Percentiles rank a stretch among this genome's conserved stretches.
phyloP scores from a whole-genome alignment of 192 early-diverging fungal genomes.

The Phycomyces blakesleeanus region DNA sequence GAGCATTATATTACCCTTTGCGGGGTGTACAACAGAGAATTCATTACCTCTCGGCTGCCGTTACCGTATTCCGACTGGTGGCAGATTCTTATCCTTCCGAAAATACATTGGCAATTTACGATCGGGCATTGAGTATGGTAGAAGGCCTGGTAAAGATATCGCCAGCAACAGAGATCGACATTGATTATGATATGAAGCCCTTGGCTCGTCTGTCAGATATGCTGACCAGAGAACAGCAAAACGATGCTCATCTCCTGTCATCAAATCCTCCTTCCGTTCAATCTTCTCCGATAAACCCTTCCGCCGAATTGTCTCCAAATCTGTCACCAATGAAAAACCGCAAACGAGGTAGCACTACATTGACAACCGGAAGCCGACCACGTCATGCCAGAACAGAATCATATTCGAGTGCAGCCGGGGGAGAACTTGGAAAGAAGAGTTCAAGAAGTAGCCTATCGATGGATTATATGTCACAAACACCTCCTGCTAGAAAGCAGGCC shows the following conservation, averaged over 20 bases:
- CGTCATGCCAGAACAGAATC: background rate
- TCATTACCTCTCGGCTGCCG: slow-evolving; percentile 23
- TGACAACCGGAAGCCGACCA: background rate
- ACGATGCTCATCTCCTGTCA: background rate
- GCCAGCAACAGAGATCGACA: slow-evolving; percentile 8
- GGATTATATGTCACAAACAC: background rate
- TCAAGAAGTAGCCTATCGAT: background rate
- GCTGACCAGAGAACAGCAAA: background rate
- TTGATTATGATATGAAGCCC: background rate
- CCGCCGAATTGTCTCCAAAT: slow-evolving; percentile 3
- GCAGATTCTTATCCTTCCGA: background rate
- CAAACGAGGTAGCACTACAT: background rate
- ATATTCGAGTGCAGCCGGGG: background rate
- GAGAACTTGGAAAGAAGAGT: background rate
- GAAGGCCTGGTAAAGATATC: background rate
- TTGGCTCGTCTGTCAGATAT: background rate
- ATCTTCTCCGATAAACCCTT: slow-evolving; percentile 11
- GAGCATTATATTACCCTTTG: slow-evolving; percentile 8
- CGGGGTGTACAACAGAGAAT: slow-evolving; percentile 30
- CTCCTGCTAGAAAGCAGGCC: background rate
- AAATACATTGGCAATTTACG: background rate
- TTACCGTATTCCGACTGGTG: slow-evolving; percentile 16
- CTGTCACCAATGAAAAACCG: background rate
- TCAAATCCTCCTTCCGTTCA: slow-evolving; percentile 11
- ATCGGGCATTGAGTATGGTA: background rate